These are phyloP conservation scores for Acidiella bohemica DNA, from an alignment of 495 filamentous ascomycete species.

Conservation along the genomic window DNA sequence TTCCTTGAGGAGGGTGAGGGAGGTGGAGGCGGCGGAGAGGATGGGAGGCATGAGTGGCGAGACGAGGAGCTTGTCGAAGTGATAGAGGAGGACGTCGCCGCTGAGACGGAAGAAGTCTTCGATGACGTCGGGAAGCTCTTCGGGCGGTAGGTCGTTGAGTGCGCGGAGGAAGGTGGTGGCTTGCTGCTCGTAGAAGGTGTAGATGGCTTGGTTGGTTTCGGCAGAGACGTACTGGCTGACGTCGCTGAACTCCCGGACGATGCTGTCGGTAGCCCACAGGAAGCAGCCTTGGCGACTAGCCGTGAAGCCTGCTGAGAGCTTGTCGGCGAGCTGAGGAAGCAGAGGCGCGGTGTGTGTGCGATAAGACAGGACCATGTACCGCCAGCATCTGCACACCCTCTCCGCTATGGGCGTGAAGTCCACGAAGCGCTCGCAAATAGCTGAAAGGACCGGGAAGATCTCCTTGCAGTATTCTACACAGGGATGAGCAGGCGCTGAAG, in stretches of 20 bases:
- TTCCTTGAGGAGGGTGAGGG: constrained; percentile 74
- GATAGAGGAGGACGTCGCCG: constrained; percentile 81
- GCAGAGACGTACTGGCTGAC: constrained; percentile 73
- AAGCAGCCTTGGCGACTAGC: constrained; percentile 88
- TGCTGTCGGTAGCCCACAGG: constrained; percentile 89
- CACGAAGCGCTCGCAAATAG: constrained; percentile 73
- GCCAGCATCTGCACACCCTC: constrained; percentile 85
- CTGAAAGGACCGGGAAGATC: constrained; percentile 72
- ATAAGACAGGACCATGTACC: constrained; percentile 91
- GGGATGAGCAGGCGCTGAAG: constrained; percentile 58
- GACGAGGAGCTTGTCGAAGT: constrained; percentile 64
- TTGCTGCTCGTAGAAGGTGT: constrained; percentile 88
- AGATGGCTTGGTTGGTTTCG: constrained; percentile 75
- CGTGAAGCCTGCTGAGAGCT: constrained; percentile 71
- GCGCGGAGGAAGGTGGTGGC: constrained; percentile 72
- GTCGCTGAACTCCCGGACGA: constrained; percentile 87
- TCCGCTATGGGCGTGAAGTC: constrained; percentile 79
- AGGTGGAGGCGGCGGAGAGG: constrained; percentile 72
- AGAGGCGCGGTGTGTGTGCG: constrained; percentile 76
- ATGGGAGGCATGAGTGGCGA: constrained; percentile 67
- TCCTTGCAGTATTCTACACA: constrained; percentile 93
- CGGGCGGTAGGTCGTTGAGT: constrained; percentile 72
- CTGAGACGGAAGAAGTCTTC: constrained; percentile 96
- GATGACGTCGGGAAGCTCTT: constrained; percentile 90
- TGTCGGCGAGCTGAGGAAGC: constrained; percentile 70